These are phyloP conservation scores for Debaryomycetaceae sp. DNA, from an alignment of 1,139 yeast species.

Conservation along the genomic window DNA sequence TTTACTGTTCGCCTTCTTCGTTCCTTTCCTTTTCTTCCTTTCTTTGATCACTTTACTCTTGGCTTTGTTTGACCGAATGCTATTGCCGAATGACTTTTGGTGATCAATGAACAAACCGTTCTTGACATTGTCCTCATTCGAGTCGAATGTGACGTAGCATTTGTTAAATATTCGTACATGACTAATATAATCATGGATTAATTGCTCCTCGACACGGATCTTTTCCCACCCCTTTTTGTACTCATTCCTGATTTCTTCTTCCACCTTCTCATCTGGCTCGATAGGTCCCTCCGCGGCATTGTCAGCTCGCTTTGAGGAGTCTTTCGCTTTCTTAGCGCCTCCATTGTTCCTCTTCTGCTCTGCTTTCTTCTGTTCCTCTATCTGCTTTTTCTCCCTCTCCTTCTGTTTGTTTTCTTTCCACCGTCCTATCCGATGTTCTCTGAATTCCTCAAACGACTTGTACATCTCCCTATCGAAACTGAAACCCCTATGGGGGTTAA, in stretches of 20 bases:
- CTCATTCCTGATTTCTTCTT: conserved; percentile 8
- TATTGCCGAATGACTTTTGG: neutral
- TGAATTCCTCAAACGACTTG: conserved; percentile 8
- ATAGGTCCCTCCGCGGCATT: conserved; percentile 6
- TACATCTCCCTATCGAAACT: conserved; percentile 10
- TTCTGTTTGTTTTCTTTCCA: conserved; percentile 6
- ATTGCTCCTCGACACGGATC: conserved; percentile 22
- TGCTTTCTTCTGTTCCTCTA: conserved; percentile 7
- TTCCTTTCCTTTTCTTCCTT: neutral
- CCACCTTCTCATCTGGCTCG: conserved; percentile 11
- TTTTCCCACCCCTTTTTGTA: conserved; percentile 15
- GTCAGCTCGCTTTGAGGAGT: conserved; percentile 7
- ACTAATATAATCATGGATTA: conserved; percentile 36
- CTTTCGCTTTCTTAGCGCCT: conserved; percentile 5
- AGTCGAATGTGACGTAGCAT: conserved; percentile 33
- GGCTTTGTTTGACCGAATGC: neutral
- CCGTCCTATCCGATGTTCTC: conserved; percentile 6
- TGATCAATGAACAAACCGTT: neutral
- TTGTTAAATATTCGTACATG: conserved; percentile 40
- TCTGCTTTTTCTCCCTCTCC: conserved; percentile 5
- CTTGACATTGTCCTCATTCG: conserved; percentile 2
- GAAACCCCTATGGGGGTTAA: conserved; percentile 21
- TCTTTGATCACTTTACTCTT: neutral
- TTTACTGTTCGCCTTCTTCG: neutral
- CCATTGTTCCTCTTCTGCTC: conserved; percentile 1